Evolutionary conservation across 2,329 filamentous ascomycete genomes (phyloP).

Genomic region (Thielaviopsis euricoi): DNA sequence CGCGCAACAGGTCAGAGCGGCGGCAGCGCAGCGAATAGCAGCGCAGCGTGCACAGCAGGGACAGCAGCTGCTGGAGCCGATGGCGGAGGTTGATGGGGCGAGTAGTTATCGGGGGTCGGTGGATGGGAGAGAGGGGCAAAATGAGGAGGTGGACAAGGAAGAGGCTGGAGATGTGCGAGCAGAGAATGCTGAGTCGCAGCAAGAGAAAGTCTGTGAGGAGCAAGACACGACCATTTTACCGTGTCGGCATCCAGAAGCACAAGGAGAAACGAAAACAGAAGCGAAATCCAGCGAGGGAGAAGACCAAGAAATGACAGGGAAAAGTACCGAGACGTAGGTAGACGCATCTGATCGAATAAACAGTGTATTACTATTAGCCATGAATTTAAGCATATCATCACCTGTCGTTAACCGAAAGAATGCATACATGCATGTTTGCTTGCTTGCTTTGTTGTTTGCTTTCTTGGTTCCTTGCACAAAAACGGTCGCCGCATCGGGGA

Average conservation of each 20-base stretch:
- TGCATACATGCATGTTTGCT: no score
- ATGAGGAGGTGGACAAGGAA: conserved; percentile 29
- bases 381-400: no score
- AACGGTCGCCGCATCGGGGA: not conserved
- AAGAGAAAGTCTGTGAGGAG: not conserved
- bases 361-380: no score
- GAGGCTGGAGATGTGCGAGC: not conserved
- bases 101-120: not conserved
- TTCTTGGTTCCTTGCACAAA: no score
- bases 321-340: no score
- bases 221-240: not conserved
- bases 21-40: not conserved
- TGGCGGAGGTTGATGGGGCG: conserved; percentile 29
- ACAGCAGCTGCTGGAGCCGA: not conserved
- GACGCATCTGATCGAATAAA: no score
- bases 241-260: not conserved
- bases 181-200: not conserved
- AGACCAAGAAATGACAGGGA: not conserved
- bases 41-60: conserved; percentile 6
- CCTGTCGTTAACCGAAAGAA: no score
- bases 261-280: not conserved
- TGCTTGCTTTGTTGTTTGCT: no score
- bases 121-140: conserved; percentile 16
- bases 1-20: not conserved
- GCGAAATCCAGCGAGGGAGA: not conserved